Percentiles rank a stretch among this genome's conserved stretches.
These are phyloP conservation scores for Pseudognaphalium luteoalbum DNA, from an alignment of 129 eudicot species.

Conservation along the genomic window DNA sequence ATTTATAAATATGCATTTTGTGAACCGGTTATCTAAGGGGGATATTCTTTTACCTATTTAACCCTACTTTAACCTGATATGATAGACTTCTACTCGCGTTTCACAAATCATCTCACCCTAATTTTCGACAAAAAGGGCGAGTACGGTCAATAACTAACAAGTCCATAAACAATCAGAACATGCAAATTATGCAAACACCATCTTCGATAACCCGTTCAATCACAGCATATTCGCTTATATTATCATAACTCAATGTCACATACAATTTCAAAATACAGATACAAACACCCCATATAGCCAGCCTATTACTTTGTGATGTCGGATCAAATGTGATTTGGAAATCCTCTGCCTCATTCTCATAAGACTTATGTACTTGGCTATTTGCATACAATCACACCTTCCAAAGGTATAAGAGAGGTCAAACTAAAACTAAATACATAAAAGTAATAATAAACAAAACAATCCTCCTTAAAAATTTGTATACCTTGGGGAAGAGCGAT, in stretches of 20 bases:
- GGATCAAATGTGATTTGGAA: not conserved
- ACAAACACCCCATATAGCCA: not conserved
- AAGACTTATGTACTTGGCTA: too few relatives aligned
- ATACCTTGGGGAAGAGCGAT: not conserved
- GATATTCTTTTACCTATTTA: not conserved
- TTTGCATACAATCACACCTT: not conserved
- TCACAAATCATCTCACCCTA: not conserved
- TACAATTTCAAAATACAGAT: conserved; percentile 6
- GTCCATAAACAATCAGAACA: not conserved
- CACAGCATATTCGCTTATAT: not conserved
- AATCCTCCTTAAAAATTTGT: not conserved
- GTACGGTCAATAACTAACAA: not conserved
- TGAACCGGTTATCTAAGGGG: not conserved
- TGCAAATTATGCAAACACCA: not conserved
- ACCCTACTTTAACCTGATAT: not conserved
- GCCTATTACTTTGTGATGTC: not conserved
- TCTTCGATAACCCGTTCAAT: not conserved
- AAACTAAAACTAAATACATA: too few relatives aligned
- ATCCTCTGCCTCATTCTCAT: not conserved
- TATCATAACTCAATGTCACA: not conserved
- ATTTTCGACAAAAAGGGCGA: not conserved
- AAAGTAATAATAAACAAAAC: too few relatives aligned
- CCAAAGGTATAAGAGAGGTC: not conserved
- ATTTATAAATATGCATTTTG: not conserved
- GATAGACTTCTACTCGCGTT: not conserved